Base-by-base conservation (phyloP, 768 basidiomycete genomes). In the Cystobasidium onofrii region DNA sequence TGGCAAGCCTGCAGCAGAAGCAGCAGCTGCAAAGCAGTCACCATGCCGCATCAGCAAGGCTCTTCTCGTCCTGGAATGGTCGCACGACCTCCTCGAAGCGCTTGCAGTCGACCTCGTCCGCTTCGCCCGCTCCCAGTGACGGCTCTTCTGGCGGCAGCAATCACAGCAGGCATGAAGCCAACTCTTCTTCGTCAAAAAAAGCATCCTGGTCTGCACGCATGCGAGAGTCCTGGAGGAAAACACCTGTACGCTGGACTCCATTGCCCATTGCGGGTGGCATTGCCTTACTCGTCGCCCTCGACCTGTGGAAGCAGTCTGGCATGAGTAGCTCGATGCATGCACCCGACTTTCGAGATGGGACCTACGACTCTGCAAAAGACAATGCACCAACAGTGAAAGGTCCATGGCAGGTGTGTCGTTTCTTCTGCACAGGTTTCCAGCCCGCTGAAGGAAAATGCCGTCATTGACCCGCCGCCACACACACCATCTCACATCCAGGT, bases 331-430 rank as follows among this genome's bases (percentile, higher is more conserved):
- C 33, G 9, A 44, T 64, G 17, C 34, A 18, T 20, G 27, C 18
- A 13, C 75, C 52, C 20, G 63, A 64, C 33, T 61, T 75, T 34
- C 25, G 75, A 41, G 27, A 71, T 60, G 69, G 69, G 15, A 71
- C 69, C 18, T 71, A 71, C 39, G 69, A 71, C 55, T 41, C 23
- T 29, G 55, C 69, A 34, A 77, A 78, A 25, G 90, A 91, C 79
- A 82, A 90, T 41, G 86, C 92, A 29, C 69, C 69, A 76, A 86
- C 84, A 74, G 85, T 93, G 12, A 90, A 89, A 80, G 92, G 95
- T 0, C 92, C 92, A 1, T 95, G 92, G 92, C 91, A 93, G 84
- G 92, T 91, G 77, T 78, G 88, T 73, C n/a, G n/a, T n/a, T n/a
- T n/a, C n/a, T n/a, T n/a, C n/a, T n/a, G n/a, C n/a, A n/a, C n/a